Base-by-base conservation (phyloP, 2,329 filamentous ascomycete genomes). In the Colletotrichum brevisporum region DNA sequence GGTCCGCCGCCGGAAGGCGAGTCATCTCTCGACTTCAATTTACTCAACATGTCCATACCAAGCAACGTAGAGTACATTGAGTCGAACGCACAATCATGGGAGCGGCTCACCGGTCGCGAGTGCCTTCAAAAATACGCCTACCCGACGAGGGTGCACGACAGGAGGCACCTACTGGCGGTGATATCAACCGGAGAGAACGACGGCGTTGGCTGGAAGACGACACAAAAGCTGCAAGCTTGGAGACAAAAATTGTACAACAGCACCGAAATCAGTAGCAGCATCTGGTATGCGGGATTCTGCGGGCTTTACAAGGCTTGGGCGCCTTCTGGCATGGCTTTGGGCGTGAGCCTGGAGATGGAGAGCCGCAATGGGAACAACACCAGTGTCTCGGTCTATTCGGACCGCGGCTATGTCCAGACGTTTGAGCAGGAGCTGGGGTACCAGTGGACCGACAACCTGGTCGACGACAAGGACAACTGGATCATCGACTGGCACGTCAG, bases 381-480 rank as follows among this genome's bases (percentile, higher is more conserved):
- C 1, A 27, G 26, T 4, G 0, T 58, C 9, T 58, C 43, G 15
- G 24, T 58, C 41, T 12, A 31, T 31, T 58, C 55, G 2, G 24
- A 45, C 27, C 27, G 27, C 3, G 27, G 27, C 27, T 31, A 31
- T 6, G 4, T 6, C 26, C 26, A 27, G 6, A 31, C 27, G 27
- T 31, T 31, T 4, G 3, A 31, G 1, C 27, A 31, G 27, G 47
- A 10, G 31, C 12, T 15, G 18, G 9, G n/a, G n/a, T 21, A 50
- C 3, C 24, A 9, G 12, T 45, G 26, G 55, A 48, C 16, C 5
- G 43, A 58, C 24, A 6, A 18, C 1, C 24, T 48, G 16, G 41
- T 59, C 12, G 56, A 59, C n/a, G 18, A 50, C 12, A 16, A 59
- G 26, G 45, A 9, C n/a, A 59, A 39, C 45, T 59, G 56, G 56